Evolutionary conservation across 345 rosid species (phyloP).

Genomic region (Syzygium aromaticum): DNA sequence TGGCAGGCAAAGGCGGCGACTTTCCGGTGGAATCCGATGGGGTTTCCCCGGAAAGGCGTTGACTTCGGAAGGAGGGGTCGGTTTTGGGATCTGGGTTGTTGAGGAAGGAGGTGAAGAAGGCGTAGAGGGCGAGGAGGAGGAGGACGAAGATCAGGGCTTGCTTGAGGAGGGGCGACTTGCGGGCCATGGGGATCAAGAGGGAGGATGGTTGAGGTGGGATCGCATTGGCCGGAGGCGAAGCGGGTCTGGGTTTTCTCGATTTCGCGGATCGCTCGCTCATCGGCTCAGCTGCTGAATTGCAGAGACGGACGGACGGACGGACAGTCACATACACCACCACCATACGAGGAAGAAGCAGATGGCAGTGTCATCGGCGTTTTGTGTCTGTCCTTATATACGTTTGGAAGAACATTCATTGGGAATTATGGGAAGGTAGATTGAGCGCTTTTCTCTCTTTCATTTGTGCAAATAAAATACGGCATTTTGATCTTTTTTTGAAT

Average conservation of each 20-base stretch:
- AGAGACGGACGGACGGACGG: background rate
- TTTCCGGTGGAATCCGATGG: too few relatives aligned
- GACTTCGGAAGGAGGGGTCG: slow-evolving; percentile 12
- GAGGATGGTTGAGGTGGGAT: background rate
- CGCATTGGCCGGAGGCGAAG: slow-evolving; percentile 1
- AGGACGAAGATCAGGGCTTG: slow-evolving; percentile 32
- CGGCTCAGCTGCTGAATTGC: background rate
- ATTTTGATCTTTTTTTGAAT: background rate
- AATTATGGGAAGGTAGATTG: background rate
- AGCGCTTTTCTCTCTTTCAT: background rate
- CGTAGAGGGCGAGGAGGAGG: slow-evolving; percentile 53
- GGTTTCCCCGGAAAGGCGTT: background rate
- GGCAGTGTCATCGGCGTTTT: background rate
- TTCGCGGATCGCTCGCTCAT: slow-evolving; percentile 14
- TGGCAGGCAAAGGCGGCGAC: slow-evolving; percentile 12
- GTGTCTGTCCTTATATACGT: background rate
- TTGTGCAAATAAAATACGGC: background rate
- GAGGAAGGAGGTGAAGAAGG: slow-evolving; percentile 54
- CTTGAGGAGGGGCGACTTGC: slow-evolving; percentile 71
- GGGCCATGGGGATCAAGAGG: slow-evolving; percentile 33
- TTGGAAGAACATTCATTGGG: background rate
- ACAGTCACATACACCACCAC: background rate
- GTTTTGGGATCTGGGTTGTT: slow-evolving; percentile 21
- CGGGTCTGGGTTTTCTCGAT: background rate
- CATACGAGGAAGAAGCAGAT: background rate